These are phyloP conservation scores for Naganishia onofrii DNA, from an alignment of 768 basidiomycete genomes.

Conservation along the genomic window DNA sequence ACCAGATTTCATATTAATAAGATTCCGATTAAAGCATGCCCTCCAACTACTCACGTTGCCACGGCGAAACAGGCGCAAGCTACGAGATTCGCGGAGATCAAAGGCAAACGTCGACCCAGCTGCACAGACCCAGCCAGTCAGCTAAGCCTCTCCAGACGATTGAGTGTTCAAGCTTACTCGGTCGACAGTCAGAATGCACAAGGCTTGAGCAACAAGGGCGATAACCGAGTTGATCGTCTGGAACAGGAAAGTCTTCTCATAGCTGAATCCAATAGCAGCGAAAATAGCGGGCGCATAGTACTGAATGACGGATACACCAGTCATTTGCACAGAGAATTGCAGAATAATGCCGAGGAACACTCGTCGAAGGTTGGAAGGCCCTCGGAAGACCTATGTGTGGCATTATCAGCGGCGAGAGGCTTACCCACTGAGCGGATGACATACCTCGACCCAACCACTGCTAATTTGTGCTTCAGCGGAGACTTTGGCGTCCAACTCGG, in stretches of 20 bases:
- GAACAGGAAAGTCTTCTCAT: slow-evolving; percentile 57
- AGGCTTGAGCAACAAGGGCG: slow-evolving; percentile 58
- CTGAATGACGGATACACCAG: slow-evolving; percentile 62
- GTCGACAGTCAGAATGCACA: slow-evolving; percentile 58
- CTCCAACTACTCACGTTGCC: slow-evolving; percentile 31
- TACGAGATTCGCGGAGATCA: slow-evolving; percentile 41
- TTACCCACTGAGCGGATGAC: not conserved
- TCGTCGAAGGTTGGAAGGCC: slow-evolving; percentile 36
- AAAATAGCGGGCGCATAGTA: slow-evolving; percentile 32
- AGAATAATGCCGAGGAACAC: slow-evolving; percentile 52
- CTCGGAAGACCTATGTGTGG: slow-evolving; percentile 55
- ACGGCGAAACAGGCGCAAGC: slow-evolving; percentile 41
- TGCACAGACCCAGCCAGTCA: not conserved
- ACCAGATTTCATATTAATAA: not conserved
- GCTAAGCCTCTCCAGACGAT: slow-evolving; percentile 33
- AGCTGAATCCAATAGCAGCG: slow-evolving; percentile 56
- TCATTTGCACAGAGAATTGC: slow-evolving; percentile 64
- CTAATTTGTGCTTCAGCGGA: slow-evolving; percentile 5
- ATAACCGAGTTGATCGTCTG: slow-evolving; percentile 59
- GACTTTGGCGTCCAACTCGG: slow-evolving; percentile 21
- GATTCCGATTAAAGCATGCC: no score
- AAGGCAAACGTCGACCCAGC: slow-evolving; percentile 38
- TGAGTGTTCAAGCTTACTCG: slow-evolving; percentile 30
- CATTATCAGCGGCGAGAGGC: slow-evolving; percentile 55
- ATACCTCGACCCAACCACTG: slow-evolving; percentile 19